Conservation (phyloP, 306 rosid genomes). For the Dalbergia oliveri region DNA sequence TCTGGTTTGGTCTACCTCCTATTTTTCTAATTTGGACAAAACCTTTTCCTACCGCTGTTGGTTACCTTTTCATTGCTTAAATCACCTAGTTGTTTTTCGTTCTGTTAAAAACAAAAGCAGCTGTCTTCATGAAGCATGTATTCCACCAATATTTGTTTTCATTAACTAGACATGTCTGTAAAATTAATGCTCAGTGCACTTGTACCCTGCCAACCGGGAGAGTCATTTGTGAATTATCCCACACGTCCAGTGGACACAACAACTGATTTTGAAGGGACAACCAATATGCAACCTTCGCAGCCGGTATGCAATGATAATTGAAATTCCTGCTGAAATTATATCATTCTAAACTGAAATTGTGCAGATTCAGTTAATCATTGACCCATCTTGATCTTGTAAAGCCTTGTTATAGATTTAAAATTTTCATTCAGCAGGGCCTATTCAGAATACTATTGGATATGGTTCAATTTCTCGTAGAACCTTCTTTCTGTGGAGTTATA, state of each 20-base stretch:
- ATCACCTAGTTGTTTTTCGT: background rate
- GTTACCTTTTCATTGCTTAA: slow-evolving; percentile 19
- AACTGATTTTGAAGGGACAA: slow-evolving; percentile 93
- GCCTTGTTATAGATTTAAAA: slow-evolving; percentile 2
- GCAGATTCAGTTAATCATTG: slow-evolving; percentile 21
- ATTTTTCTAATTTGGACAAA: slow-evolving; percentile 26
- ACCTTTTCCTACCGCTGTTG: slow-evolving; percentile 22
- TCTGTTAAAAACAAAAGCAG: background rate
- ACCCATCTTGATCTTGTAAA: slow-evolving; percentile 26
- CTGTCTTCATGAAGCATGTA: slow-evolving; percentile 40
- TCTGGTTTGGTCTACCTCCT: slow-evolving; percentile 24
- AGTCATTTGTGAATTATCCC: slow-evolving; percentile 85
- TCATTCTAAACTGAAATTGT: slow-evolving; percentile 28
- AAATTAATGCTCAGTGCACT: slow-evolving; percentile 74
- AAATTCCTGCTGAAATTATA: slow-evolving; percentile 31
- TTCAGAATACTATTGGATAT: slow-evolving; percentile 21
- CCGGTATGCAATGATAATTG: slow-evolving; percentile 58
- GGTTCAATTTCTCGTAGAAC: slow-evolving; percentile 15
- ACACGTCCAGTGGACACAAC: slow-evolving; percentile 93
- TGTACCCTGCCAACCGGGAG: slow-evolving; percentile 86
- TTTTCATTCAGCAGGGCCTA: slow-evolving; percentile 32
- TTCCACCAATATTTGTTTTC: slow-evolving; percentile 17
- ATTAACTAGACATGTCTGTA: slow-evolving; percentile 48
- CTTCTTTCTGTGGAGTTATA: slow-evolving; percentile 39
- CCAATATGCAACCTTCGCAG: slow-evolving; percentile 87